These are phyloP conservation scores for Penicillium oxalicum DNA, from an alignment of 2,329 filamentous ascomycete genomes.

Conservation along the genomic window DNA sequence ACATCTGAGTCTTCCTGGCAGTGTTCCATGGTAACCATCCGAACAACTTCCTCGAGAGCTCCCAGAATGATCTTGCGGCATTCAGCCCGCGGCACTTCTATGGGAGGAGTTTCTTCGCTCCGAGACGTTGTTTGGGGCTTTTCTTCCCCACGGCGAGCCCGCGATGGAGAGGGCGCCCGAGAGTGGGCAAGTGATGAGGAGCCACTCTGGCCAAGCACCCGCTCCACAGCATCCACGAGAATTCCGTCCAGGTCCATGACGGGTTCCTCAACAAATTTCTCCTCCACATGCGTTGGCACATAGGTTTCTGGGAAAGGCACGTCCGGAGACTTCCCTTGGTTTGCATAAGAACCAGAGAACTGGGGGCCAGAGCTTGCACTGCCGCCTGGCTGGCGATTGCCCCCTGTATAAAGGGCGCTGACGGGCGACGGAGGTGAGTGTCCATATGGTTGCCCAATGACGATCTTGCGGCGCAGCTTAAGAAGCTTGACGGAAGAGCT, in stretches of 20 bases:
- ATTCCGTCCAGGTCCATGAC: constrained; percentile 55
- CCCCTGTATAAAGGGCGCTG: constrained; percentile 17
- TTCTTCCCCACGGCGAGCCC: constrained; percentile 30
- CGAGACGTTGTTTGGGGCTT: constrained; percentile 20
- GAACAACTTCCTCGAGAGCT: constrained; percentile 52
- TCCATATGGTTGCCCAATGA: constrained; percentile 18
- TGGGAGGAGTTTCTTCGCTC: constrained; percentile 26
- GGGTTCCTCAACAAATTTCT: constrained; percentile 48
- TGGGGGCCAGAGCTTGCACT: constrained; percentile 21
- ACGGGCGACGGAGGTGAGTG: constrained; percentile 18
- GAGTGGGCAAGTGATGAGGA: constrained; percentile 39
- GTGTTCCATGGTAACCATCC: constrained; percentile 48
- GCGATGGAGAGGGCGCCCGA: constrained; percentile 37
- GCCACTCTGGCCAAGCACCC: constrained; percentile 45
- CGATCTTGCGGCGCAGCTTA: constrained; percentile 46
- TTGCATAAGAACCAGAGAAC: constrained; percentile 25
- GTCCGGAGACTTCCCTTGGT: constrained; percentile 21
- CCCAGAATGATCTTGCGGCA: constrained; percentile 52
- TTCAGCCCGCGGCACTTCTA: constrained; percentile 46
- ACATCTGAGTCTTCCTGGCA: constrained; percentile 35
- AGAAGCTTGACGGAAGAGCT: constrained; percentile 52
- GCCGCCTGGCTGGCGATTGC: constrained; percentile 22
- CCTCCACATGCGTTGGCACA: constrained; percentile 37
- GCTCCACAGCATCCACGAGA: constrained; percentile 53
- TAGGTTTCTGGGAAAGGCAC: constrained; percentile 14